Base-by-base conservation (phyloP, 2,329 filamentous ascomycete genomes). In the Bimuria novae-zelandiae region DNA sequence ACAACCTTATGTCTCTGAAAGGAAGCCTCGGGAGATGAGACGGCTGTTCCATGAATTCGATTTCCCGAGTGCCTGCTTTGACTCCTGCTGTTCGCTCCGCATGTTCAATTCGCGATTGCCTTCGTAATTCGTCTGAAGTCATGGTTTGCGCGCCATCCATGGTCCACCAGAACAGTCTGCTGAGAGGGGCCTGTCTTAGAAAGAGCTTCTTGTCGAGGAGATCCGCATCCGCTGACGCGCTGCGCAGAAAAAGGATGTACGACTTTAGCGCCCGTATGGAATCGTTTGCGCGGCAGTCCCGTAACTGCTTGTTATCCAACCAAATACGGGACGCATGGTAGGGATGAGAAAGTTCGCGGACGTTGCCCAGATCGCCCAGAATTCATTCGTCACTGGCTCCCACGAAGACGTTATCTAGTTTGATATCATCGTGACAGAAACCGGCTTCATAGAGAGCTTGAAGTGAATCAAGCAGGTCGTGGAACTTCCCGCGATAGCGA, bases 371-470 rank as follows among this genome's bases (percentile, higher is more conserved):
- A 43, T 75, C 73, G 27, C 67, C 72, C 1, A 74, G 52, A 7
- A 72, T 47, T 69, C 68, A 74, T 21, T 63, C 49, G 3, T 51
- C 43, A 4, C 54, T 29, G 8, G 60, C 54, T 41, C 55, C 33
- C 7, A 70, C 49, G 27, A 73, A 71, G 29, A 75, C 61, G 36
- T 75, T 75, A 44, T 57, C 56, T 0, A 67, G 64, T 51, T 75
- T 75, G 39, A 75, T 54, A 36, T 76, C 72, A 55, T 75, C 69
- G 49, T 75, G 73, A 54, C 73, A 75, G 35, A 65, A 68, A 12
- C 69, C 69, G 11, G 54, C 54, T 6, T 25, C 25, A 44, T 76
- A 72, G 3, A 75, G 56, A 1, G 12, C 33, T 11, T 58, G 46
- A 4, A 75, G 52, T 8, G 49, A 58, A 0, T 22, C 11, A 7